phyloP scores from a whole-genome alignment of 352 stramenopile genomes.

The Phytophthora sojae region DNA sequence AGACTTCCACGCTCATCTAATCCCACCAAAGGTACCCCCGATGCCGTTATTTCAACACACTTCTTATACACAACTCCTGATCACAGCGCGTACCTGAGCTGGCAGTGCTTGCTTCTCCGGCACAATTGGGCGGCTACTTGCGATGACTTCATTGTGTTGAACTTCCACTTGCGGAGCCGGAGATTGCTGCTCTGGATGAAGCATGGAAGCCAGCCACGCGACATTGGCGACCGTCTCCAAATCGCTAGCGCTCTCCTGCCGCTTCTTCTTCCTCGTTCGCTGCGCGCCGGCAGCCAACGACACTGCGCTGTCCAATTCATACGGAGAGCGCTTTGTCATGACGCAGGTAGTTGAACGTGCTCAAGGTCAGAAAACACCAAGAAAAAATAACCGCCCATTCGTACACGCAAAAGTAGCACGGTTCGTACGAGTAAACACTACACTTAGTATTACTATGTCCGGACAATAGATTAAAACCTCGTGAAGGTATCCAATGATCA shows the following conservation, averaged over 20 bases:
- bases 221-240: constrained; percentile 23
- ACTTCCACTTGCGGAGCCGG: constrained; percentile 7
- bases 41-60: neutral
- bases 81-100: constrained; percentile 7
- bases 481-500: constrained; percentile 11
- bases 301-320: constrained; percentile 32
- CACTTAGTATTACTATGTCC: constrained; percentile 14
- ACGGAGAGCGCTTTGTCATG: constrained; percentile 56
- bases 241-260: constrained; percentile 12
- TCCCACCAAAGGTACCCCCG: neutral
- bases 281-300: constrained; percentile 7
- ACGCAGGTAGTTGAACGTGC: neutral
- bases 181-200: constrained; percentile 14
- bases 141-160: constrained; percentile 15
- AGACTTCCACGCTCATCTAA: constrained; percentile 62
- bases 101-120: constrained; percentile 20
- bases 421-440: constrained; percentile 16
- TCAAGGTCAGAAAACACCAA: constrained; percentile 6
- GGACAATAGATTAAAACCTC: constrained; percentile 1
- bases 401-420: constrained; percentile 13
- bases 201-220: constrained; percentile 35
- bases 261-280: constrained; percentile 34
- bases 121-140: constrained; percentile 7
- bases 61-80: neutral
- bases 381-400: constrained; percentile 16